These are phyloP conservation scores for Aspergillus versicolor DNA, from an alignment of 2,329 filamentous ascomycete species.

Conservation along the genomic window DNA sequence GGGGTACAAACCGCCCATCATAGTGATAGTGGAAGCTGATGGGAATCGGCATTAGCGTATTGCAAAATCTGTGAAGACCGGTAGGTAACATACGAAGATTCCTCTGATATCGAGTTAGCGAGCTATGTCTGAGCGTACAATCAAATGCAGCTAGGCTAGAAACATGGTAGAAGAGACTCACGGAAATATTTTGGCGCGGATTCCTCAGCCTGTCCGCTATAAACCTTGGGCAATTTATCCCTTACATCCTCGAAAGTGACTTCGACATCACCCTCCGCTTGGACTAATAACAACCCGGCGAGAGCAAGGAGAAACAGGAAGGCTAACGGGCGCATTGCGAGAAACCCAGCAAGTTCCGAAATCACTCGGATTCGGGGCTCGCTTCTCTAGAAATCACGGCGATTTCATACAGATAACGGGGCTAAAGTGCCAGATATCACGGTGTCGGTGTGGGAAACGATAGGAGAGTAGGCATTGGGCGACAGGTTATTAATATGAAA, in stretches of 20 bases:
- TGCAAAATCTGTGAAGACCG: neutral
- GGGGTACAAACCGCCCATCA: conserved; percentile 46
- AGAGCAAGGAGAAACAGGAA: conserved; percentile 18
- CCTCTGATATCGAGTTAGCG: conserved; percentile 33
- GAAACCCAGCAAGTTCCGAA: neutral
- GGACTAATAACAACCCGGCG: conserved; percentile 20
- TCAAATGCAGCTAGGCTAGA: conserved; percentile 9
- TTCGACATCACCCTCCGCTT: conserved; percentile 29
- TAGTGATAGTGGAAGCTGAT: conserved; percentile 55
- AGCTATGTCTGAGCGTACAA: conserved; percentile 9
- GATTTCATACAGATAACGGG: neutral
- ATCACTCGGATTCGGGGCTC: neutral
- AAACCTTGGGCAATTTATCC: conserved; percentile 39
- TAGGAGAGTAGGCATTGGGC: too few relatives aligned
- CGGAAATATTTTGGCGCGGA: conserved; percentile 53
- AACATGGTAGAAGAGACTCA: conserved; percentile 27
- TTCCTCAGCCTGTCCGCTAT: conserved; percentile 39
- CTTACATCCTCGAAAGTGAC: conserved; percentile 44
- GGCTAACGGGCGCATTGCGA: conserved; percentile 23
- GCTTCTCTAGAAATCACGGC: neutral
- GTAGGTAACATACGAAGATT: conserved; percentile 41
- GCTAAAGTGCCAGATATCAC: neutral
- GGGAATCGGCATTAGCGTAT: conserved; percentile 1
- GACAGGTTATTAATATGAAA: too few relatives aligned
- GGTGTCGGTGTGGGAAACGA: too few relatives aligned